Evolutionary conservation across 2,329 filamentous ascomycete genomes (phyloP), one percentile per base, ranked within the genome.

Genomic region (Aspergillus chevalieri): DNA sequence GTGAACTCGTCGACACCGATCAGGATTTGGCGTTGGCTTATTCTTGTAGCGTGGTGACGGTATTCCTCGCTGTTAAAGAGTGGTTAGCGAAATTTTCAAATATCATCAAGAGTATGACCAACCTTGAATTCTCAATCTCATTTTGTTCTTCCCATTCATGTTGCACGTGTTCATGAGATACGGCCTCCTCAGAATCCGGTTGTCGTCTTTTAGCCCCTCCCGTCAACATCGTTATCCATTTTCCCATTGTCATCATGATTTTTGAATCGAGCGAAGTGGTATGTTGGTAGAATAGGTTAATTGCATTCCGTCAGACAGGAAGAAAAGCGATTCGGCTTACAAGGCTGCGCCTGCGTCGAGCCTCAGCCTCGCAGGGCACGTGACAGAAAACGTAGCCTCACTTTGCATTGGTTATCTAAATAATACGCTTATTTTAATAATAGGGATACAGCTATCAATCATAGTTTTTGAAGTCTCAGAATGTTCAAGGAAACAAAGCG

Each of bases 1-100:
- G 36, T 38, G 26, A 50, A 50, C 34, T 50, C 48, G 28, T 50
- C 48, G 3, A 42, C 48, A 4, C 43, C 44, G 10, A 47, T 38
- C 17, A 47, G 24, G 21, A 50, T n/a, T 22, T 50, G 44, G 28
- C 24, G n/a, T 12, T 6, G 22, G 43, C 4, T 36, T 15, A 26
- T 10, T 33, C 30, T 33, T 33, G 30, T 33, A 14, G 14, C 3
- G 30, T 14, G 30, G 30, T 14, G 7, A 33, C 7, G 30, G 9
- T 33, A 33, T 4, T 33, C 30, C 14, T 33, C 30, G 9, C 30
- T 33, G 30, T 10, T 33, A 33, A 10, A 33, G 30, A 33, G 14
- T 2, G 30, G 14, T 33, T 14, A 33, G 30, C 14, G 7, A 33
- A 33, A 33, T 7, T 33, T 33, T 17, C 21, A 22, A 22, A 22